Conservation (phyloP, 2,329 filamentous ascomycete species). For the Colletotrichum costaricense region DNA sequence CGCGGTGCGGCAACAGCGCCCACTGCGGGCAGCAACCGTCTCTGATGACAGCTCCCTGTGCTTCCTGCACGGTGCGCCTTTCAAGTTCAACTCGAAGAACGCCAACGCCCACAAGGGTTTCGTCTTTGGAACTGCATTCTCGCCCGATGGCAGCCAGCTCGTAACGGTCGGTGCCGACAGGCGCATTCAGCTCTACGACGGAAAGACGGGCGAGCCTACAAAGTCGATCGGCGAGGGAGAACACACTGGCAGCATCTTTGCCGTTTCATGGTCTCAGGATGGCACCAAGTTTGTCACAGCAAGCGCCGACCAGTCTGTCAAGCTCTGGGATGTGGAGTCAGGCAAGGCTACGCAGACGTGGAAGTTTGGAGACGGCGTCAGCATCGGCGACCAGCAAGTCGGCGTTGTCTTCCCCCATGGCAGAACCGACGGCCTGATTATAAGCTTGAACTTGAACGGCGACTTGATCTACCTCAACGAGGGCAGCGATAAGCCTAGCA, state of each 20-base stretch:
- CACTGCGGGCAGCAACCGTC: conserved; percentile 90
- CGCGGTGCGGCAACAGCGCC: conserved; percentile 87
- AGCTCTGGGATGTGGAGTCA: conserved; percentile 89
- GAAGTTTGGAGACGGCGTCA: conserved; percentile 80
- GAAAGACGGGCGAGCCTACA: conserved; percentile 89
- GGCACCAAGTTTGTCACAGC: conserved; percentile 89
- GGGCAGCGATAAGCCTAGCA: conserved; percentile 75
- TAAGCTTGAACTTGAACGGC: conserved; percentile 88
- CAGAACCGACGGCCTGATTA: conserved; percentile 85
- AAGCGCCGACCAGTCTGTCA: conserved; percentile 93
- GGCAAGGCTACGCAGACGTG: conserved; percentile 84
- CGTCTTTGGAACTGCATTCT: conserved; percentile 88
- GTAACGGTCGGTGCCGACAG: conserved; percentile 94
- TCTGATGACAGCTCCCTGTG: conserved; percentile 91
- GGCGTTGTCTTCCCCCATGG: conserved; percentile 91
- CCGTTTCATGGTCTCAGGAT: conserved; percentile 89
- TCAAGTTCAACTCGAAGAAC: conserved; percentile 92
- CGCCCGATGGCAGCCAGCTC: conserved; percentile 83
- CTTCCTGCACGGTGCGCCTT: conserved; percentile 93
- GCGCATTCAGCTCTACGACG: conserved; percentile 94
- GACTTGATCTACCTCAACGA: conserved; percentile 90
- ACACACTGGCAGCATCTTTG: conserved; percentile 93
- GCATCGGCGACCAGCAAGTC: conserved; percentile 88
- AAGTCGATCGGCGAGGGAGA: conserved; percentile 82
- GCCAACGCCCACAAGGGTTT: conserved; percentile 87